Conservation (phyloP, 2,329 filamentous ascomycete species). For the Paecilomyces sp. region DNA sequence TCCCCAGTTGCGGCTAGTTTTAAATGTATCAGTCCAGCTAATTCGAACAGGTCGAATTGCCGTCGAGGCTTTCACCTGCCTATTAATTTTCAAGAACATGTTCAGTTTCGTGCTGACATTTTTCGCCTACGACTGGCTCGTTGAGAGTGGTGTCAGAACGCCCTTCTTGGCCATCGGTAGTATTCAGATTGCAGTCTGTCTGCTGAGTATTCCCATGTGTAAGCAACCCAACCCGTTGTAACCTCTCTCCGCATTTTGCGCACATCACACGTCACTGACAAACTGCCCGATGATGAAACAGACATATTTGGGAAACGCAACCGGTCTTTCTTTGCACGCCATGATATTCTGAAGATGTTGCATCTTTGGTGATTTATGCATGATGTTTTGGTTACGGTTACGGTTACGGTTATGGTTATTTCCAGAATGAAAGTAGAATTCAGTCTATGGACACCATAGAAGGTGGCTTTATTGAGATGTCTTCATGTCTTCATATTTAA, state of each 20-base stretch:
- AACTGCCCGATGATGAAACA: conserved; percentile 23
- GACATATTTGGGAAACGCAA: conserved; percentile 74
- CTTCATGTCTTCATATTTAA: no score
- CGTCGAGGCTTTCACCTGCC: conserved; percentile 81
- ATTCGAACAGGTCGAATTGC: conserved; percentile 59
- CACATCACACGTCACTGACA: conserved; percentile 3
- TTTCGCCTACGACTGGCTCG: conserved; percentile 77
- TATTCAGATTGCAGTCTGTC: conserved; percentile 70
- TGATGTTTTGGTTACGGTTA: background rate
- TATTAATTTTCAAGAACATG: conserved; percentile 91
- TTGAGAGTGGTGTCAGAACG: conserved; percentile 47
- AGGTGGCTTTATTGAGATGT: no score
- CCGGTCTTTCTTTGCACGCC: conserved; percentile 65
- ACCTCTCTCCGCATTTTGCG: background rate
- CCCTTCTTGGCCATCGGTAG: conserved; percentile 66
- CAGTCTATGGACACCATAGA: no score
- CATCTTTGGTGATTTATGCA: conserved; percentile 17
- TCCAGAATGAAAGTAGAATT: no score
- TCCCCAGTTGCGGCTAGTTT: background rate
- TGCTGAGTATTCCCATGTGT: conserved; percentile 71
- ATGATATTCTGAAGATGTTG: conserved; percentile 58
- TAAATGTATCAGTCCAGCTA: conserved; percentile 1
- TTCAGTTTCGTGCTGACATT: conserved; percentile 83
- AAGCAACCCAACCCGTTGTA: conserved; percentile 38
- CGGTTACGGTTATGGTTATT: background rate